Evolutionary conservation across 345 rosid species (phyloP), one percentile per base, ranked within the genome.

Genomic region (Citrus mangshanensis): DNA sequence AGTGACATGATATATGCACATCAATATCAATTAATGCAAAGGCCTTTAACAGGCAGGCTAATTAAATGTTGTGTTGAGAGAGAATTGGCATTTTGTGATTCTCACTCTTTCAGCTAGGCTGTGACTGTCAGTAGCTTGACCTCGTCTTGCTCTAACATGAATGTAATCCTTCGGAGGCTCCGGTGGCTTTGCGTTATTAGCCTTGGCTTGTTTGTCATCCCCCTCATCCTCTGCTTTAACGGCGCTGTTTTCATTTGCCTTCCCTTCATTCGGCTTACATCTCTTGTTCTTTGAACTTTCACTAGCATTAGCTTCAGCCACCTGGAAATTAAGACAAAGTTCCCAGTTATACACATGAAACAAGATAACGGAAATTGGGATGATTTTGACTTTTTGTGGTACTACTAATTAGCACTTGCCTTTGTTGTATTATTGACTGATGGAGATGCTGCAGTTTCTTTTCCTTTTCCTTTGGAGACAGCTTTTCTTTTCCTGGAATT

Each of bases 71-170:
- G 3, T 64, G 7, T 22, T 14, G 42, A 32, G 9, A 37, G 22
- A 13, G n/a, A 75, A 49, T 21, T 18, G 82, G 61, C 1, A 70
- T 64, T 3, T 5, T 35, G 28, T 58, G 68, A 66, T 54, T 80
- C 89, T 87, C 67, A 95, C 99, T 84, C 99, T 87, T 90, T 95
- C 99, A 42, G 99, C 98, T 27, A 95, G 88, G 74, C 99, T 95
- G 73, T 95, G 99, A 76, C 96, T 93, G 70, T 95, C 99, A 30
- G 99, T 95, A 63, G 99, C 99, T 88, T 95, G 98, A 38, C 99
- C 98, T 64, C 98, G 83, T 77, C 97, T 87, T 38, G 97, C 98
- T 82, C 98, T 82, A 64, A 95, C 98, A 83, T 93, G 98, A 82
- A 95, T 91, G 78, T 89, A 93, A 71, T 91, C 97, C 78, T 88